Evolutionary conservation across 345 rosid genomes (phyloP).

Genomic region (Clausena lansium): DNA sequence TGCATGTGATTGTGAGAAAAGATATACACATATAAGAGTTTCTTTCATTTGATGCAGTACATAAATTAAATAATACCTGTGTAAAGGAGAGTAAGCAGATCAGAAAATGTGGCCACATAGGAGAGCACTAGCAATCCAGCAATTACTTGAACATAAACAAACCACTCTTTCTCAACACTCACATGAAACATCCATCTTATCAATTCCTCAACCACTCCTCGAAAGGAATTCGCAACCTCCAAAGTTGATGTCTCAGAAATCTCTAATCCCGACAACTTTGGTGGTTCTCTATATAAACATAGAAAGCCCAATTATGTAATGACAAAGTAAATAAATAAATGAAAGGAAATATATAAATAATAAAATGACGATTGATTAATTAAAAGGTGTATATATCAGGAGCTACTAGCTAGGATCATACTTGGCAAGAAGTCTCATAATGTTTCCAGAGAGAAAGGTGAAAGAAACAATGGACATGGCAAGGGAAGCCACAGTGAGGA

Average conservation of each 20-base stretch:
- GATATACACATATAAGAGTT: no score
- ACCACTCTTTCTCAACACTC: constrained; percentile 37
- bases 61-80: constrained; percentile 17
- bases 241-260: constrained; percentile 31
- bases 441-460: constrained; percentile 46
- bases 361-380: background rate
- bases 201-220: constrained; percentile 24
- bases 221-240: constrained; percentile 27
- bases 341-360: background rate
- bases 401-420: constrained; percentile 7
- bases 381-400: background rate
- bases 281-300: constrained; percentile 23
- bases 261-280: constrained; percentile 34
- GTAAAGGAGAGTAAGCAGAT: constrained; percentile 29
- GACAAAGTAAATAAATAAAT: no score
- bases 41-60: no score
- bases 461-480: constrained; percentile 30
- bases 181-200: constrained; percentile 41
- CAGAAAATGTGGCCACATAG: constrained; percentile 27
- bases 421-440: constrained; percentile 54
- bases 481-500: constrained; percentile 36
- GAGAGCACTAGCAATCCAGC: constrained; percentile 34
- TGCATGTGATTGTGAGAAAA: no score
- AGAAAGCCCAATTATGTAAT: no score
- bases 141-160: constrained; percentile 25